A percentile compares a stretch with the other conserved stretches of the same genome.
These are phyloP conservation scores for Selenicereus undatus DNA, from an alignment of 148 eudicot genomes.

Conservation along the genomic window DNA sequence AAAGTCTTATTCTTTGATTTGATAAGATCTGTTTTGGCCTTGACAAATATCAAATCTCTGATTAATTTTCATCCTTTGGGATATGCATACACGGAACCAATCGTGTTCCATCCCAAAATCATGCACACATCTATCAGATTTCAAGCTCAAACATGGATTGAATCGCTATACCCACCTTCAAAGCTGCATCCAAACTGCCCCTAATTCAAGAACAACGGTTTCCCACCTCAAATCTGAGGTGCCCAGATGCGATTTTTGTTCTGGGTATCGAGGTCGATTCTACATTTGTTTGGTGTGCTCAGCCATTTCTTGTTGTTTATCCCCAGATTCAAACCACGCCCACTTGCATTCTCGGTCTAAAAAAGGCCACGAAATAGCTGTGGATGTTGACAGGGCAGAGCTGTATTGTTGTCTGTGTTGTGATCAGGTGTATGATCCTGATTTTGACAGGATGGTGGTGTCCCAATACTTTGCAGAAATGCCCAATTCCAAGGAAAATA, in stretches of 20 bases:
- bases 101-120: conserved; percentile 41
- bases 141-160: conserved; percentile 50
- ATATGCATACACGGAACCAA: conserved; percentile 28
- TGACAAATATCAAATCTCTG: conserved; percentile 22
- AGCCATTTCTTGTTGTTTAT: conserved; percentile 37
- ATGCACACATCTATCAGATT: conserved; percentile 55
- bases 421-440: conserved; percentile 72
- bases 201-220: conserved; percentile 25
- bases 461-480: conserved; percentile 28
- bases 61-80: conserved; percentile 4
- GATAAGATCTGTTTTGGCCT: conserved; percentile 19
- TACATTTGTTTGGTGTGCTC: conserved; percentile 59
- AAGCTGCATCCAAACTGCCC: conserved; percentile 33
- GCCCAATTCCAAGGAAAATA: not conserved
- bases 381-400: conserved; percentile 57
- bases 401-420: conserved; percentile 50
- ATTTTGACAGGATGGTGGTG: conserved; percentile 53
- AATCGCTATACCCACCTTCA: conserved; percentile 41
- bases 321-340: conserved; percentile 44
- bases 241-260: conserved; percentile 49
- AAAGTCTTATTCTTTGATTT: conserved; percentile 10
- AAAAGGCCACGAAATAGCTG: conserved; percentile 47
- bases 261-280: conserved; percentile 47
- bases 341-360: conserved; percentile 39
- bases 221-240: conserved; percentile 20